Conservation (phyloP, 2,329 filamentous ascomycete species). For the Fusarium coicis region DNA sequence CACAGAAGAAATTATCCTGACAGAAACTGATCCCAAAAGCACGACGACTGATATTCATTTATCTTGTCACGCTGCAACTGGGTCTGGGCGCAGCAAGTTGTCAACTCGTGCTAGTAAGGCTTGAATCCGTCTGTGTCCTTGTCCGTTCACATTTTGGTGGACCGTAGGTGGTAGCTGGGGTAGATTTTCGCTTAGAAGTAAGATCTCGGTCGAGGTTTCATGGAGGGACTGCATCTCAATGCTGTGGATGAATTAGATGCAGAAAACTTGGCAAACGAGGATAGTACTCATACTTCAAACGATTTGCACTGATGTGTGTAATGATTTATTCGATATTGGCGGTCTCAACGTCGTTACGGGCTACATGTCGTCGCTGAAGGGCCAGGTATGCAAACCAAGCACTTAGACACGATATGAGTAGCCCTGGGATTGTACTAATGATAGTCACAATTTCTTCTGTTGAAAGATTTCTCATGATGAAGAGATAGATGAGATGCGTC, state of each 20-base stretch:
- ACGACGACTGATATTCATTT: no score
- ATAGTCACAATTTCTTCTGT: neutral
- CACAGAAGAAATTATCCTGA: no score
- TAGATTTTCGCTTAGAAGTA: neutral
- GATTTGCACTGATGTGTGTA: neutral
- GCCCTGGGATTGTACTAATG: neutral
- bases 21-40: no score
- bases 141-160: no score
- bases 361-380: neutral
- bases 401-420: neutral
- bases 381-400: neutral
- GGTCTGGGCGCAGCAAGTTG: no score
- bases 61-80: no score
- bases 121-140: no score
- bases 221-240: no score
- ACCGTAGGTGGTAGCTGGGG: neutral
- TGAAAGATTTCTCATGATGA: no score
- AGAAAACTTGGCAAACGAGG: no score
- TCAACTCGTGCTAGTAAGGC: no score
- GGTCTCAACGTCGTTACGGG: neutral
- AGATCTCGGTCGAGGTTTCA: fast-evolving
- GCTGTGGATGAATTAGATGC: neutral
- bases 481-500: no score
- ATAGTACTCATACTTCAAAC: neutral
- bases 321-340: neutral